Evolutionary conservation across 1,284 basidiomycete genomes (phyloP), one percentile per base, ranked within the genome.

Genomic region (Rhodotorula sp.): DNA sequence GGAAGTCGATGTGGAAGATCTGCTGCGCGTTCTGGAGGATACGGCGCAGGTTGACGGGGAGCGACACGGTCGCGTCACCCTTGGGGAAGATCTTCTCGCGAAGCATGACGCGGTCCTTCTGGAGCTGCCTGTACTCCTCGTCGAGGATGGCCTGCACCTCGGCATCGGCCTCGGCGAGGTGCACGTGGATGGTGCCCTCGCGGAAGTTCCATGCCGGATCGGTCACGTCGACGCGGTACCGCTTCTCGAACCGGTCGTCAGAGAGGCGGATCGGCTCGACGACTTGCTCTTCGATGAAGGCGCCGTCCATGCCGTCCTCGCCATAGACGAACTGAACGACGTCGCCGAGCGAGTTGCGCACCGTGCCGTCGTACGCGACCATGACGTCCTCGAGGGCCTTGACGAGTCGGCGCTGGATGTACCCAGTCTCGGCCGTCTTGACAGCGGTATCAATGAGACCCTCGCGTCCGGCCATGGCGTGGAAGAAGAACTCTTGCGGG

Each of bases 401-500:
- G 79, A 99, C 95, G 73, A 99, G 85, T 76, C 96, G 91, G 79
- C 96, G 91, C 82, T 99, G 97, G 78, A 99, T 99, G 82, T 99
- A 99, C 79, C 97, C 97, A 0, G 97, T 99, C 84, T 99, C 97
- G 61, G 97, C 97, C 12, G 97, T 99, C 85, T 99, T 99, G 83
- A 99, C 95, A 45, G 97, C 97, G 3, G 97, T 99, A 86, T 99
- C 97, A 79, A 99, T 98, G 66, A 99, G 84, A 87, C 97, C 97
- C 82, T 99, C 97, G 79, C 97, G 91, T 84, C 97, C 97, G 79
- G 96, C 96, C 97, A 99, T 99, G 67, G 97, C 97, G 84, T 99
- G 97, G 89, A 99, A 99, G 87, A 99, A 99, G 87, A 95, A 99
- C 81, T 99, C 97, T 78, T 98, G 95, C 0, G 97, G 95, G 0